Evolutionary conservation across 1,284 basidiomycete species (phyloP).

Genomic region (Hymenochaete sp.): DNA sequence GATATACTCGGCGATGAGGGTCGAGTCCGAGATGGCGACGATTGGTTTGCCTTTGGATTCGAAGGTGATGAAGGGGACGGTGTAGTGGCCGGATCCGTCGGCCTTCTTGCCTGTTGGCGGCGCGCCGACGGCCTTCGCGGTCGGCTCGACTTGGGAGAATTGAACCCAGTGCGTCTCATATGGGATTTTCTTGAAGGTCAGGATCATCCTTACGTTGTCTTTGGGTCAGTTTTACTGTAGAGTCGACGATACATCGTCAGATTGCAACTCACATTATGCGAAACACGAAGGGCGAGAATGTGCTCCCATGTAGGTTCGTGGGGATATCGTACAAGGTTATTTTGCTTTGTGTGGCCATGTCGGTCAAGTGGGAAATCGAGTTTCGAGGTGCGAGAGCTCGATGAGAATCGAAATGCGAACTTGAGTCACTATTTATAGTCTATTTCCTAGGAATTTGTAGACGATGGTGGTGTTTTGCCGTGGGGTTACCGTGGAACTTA

Average conservation of each 20-base stretch:
- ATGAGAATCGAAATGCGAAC: no score
- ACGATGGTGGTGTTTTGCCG: no score
- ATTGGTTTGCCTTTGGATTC: conserved; percentile 23
- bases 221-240: conserved; percentile 24
- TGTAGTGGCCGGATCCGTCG: conserved; percentile 28
- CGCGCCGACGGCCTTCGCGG: conserved; percentile 27
- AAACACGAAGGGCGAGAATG: conserved; percentile 28
- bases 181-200: conserved; percentile 28
- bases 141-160: conserved; percentile 31
- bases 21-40: conserved; percentile 31
- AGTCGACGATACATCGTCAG: no score
- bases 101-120: conserved; percentile 24
- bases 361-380: no score
- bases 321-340: conserved; percentile 28
- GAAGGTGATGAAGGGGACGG: conserved; percentile 30
- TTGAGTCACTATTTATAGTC: no score
- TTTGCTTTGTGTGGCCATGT: neutral
- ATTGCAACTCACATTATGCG: conserved; percentile 28
- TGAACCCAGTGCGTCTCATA: conserved; percentile 36
- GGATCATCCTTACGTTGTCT: neutral
- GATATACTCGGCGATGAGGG: conserved; percentile 37
- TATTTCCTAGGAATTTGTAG: no score
- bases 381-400: no score
- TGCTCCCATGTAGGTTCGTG: conserved; percentile 15
- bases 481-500: no score